A percentile compares a stretch with the other conserved stretches of the same genome.
These are phyloP conservation scores for Chondrus crispus DNA, from an alignment of 23 red algal species.

Conservation along the genomic window DNA sequence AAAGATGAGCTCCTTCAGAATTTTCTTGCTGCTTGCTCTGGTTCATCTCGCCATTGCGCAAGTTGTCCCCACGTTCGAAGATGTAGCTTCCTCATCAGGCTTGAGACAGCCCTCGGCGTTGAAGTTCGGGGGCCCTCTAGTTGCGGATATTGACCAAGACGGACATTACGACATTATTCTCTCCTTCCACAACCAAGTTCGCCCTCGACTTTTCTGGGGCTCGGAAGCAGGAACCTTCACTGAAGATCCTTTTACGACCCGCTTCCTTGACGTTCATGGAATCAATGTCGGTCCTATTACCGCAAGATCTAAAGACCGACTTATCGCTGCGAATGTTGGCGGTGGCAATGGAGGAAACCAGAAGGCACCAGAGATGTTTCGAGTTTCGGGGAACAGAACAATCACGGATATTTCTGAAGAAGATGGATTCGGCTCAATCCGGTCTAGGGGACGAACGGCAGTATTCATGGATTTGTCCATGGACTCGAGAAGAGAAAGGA, in stretches of 20 bases:
- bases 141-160: slow-evolving; percentile 22
- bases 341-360: slow-evolving; percentile 9
- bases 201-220: not conserved
- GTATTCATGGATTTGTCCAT: slow-evolving; percentile 17
- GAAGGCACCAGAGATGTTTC: slow-evolving; percentile 4
- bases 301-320: not conserved
- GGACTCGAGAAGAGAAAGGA: not conserved
- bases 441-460: slow-evolving; percentile 4
- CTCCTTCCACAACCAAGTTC: not conserved
- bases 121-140: slow-evolving; percentile 21
- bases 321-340: slow-evolving; percentile 8
- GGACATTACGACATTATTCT: slow-evolving; percentile 8
- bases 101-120: not conserved
- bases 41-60: too few species aligned
- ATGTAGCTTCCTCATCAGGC: too few species aligned
- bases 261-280: slow-evolving; percentile 7
- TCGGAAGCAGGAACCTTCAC: not conserved
- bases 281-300: slow-evolving; percentile 3
- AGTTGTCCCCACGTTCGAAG: too few species aligned
- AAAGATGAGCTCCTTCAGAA: too few species aligned
- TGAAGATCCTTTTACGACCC: not conserved
- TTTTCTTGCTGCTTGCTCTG: too few species aligned
- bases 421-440: not conserved
- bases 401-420: slow-evolving; percentile 10
- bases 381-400: not conserved